These are phyloP conservation scores for Sclerotinia nivalis DNA, from an alignment of 2,329 filamentous ascomycete species.

Conservation along the genomic window DNA sequence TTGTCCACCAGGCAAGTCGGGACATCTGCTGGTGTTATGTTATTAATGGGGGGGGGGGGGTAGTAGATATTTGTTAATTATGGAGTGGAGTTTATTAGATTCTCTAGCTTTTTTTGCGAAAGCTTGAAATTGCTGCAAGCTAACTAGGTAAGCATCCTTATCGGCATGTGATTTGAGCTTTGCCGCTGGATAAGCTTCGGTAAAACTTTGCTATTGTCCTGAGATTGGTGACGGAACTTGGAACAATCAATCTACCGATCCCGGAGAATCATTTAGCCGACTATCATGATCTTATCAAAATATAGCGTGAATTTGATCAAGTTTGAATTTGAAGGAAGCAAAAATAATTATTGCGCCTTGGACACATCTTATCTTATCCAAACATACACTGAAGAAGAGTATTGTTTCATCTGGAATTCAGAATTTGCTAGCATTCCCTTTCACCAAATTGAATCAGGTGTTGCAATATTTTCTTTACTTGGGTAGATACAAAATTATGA, in stretches of 20 bases:
- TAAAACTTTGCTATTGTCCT: neutral
- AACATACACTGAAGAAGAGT: neutral
- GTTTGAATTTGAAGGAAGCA: neutral
- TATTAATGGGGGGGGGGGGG: neutral
- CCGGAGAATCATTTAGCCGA: neutral
- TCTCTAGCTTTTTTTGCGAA: conserved; percentile 10
- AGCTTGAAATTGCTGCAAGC: neutral
- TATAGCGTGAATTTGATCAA: too few relatives aligned
- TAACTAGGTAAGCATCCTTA: conserved; percentile 5
- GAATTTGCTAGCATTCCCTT: neutral
- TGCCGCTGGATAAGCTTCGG: neutral
- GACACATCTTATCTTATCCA: neutral
- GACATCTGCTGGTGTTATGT: conserved; percentile 29
- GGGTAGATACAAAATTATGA: neutral
- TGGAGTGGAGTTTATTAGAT: neutral
- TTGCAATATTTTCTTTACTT: neutral
- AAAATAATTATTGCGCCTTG: neutral
- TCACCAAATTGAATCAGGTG: too few relatives aligned
- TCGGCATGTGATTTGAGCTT: conserved; percentile 4
- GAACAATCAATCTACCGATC: neutral
- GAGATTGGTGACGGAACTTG: neutral
- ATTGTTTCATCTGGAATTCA: neutral
- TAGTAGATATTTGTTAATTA: conserved; percentile 1
- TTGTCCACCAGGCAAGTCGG: conserved; percentile 34
- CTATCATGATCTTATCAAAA: neutral